These are phyloP conservation scores for Cairneyella variabilis DNA, from an alignment of 495 filamentous ascomycete species.

Conservation along the genomic window DNA sequence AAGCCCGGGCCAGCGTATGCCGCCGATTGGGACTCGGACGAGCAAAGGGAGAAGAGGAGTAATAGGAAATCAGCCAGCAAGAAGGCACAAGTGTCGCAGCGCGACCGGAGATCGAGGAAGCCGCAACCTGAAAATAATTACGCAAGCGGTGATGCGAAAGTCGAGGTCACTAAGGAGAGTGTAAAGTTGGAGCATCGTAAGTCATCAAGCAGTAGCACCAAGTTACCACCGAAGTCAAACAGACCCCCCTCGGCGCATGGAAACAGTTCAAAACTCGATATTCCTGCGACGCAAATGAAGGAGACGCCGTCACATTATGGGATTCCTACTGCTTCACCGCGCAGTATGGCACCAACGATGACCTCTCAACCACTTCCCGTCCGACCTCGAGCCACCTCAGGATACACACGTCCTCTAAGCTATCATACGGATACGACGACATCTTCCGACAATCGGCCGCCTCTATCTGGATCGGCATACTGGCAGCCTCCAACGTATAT, in stretches of 20 bases:
- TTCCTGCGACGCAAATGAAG: too few species aligned
- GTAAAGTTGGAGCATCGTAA: background rate
- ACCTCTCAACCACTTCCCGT: slow-evolving; percentile 16
- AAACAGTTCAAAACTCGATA: too few species aligned
- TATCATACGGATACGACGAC: slow-evolving; percentile 10
- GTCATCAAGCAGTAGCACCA: background rate
- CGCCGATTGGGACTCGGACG: too few species aligned
- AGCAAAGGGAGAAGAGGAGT: too few species aligned
- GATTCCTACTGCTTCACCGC: slow-evolving; percentile 10
- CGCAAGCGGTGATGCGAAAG: too few species aligned
- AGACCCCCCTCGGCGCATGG: background rate
- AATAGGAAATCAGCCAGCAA: too few species aligned
- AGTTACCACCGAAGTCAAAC: background rate
- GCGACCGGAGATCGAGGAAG: too few species aligned
- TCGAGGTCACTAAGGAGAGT: too few species aligned
- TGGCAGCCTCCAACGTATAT: slow-evolving; percentile 11
- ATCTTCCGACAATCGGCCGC: slow-evolving; percentile 12
- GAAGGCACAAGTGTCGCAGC: too few species aligned
- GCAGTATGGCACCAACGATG: background rate
- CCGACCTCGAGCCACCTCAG: slow-evolving; percentile 16
- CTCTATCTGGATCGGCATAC: slow-evolving; percentile 17
- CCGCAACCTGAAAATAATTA: too few species aligned
- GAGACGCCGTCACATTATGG: slow-evolving; percentile 22
- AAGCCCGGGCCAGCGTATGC: too few species aligned
- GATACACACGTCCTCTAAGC: slow-evolving; percentile 17